Conservation (phyloP, 495 filamentous ascomycete genomes). For the Xylaria palmicola region DNA sequence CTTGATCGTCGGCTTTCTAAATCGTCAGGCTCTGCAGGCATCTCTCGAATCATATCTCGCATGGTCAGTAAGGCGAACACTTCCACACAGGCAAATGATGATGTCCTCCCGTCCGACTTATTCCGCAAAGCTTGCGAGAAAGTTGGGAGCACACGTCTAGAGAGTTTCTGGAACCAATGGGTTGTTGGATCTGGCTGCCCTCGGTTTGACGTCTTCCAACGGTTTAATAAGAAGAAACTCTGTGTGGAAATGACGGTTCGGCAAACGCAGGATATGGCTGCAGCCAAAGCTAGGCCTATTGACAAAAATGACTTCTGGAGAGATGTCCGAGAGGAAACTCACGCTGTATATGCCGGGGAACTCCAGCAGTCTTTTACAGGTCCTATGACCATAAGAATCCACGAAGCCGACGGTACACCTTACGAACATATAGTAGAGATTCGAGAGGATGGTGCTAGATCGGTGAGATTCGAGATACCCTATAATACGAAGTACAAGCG, state of each 20-base stretch:
- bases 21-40: conserved; percentile 74
- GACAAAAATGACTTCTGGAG: conserved; percentile 73
- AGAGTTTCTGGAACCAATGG: conserved; percentile 92
- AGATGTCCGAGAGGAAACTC: conserved; percentile 74
- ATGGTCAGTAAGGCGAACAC: conserved; percentile 80
- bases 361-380: conserved; percentile 82
- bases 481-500: conserved; percentile 99
- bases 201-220: conserved; percentile 75
- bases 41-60: conserved; percentile 78
- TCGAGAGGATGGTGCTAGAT: conserved; percentile 71
- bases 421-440: conserved; percentile 98
- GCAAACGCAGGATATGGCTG: conserved; percentile 63
- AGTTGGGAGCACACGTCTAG: conserved; percentile 77
- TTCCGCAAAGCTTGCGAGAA: conserved; percentile 86
- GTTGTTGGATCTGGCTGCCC: conserved; percentile 85
- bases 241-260: conserved; percentile 90
- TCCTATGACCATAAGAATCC: conserved; percentile 95
- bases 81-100: conserved; percentile 65
- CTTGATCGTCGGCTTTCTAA: conserved; percentile 88
- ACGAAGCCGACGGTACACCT: conserved; percentile 96
- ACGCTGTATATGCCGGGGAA: conserved; percentile 66
- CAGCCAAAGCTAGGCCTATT: conserved; percentile 37
- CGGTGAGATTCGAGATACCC: conserved; percentile 74
- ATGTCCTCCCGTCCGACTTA: conserved; percentile 65
- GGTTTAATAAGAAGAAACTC: conserved; percentile 97